These are phyloP conservation scores for Psidium guajava DNA, from an alignment of 345 rosid species.

Conservation along the genomic window DNA sequence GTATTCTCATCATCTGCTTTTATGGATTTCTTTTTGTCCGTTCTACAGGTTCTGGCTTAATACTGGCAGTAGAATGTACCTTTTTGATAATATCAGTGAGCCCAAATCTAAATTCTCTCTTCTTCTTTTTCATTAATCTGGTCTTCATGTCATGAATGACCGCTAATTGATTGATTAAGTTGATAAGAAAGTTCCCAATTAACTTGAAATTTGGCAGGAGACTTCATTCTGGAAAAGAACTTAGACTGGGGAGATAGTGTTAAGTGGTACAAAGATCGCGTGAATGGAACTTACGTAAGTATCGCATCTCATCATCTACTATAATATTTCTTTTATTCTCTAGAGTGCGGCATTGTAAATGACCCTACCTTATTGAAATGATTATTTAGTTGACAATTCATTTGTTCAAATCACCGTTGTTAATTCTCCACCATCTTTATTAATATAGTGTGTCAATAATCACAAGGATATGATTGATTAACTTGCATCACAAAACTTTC, in stretches of 20 bases:
- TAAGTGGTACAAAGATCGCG: neutral
- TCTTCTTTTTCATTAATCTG: neutral
- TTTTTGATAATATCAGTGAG: neutral
- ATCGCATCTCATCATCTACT: neutral
- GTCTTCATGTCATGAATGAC: neutral
- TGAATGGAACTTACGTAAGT: neutral
- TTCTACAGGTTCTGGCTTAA: neutral
- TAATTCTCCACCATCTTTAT: neutral
- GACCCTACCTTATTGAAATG: too few species aligned
- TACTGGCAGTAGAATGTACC: neutral
- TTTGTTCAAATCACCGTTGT: neutral
- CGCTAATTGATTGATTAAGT: neutral
- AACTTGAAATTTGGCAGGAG: neutral
- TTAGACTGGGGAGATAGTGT: neutral
- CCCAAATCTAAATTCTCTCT: neutral
- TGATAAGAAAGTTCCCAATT: neutral
- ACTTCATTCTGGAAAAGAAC: neutral
- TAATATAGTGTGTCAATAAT: neutral
- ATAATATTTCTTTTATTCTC: neutral
- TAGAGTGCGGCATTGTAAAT: too few species aligned
- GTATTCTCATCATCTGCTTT: neutral
- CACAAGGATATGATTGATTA: neutral
- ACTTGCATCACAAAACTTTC: neutral
- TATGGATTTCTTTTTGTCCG: neutral
- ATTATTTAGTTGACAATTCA: neutral